Base-by-base conservation (phyloP, 805 yeast species). In the Nakazawaea anatomiae region DNA sequence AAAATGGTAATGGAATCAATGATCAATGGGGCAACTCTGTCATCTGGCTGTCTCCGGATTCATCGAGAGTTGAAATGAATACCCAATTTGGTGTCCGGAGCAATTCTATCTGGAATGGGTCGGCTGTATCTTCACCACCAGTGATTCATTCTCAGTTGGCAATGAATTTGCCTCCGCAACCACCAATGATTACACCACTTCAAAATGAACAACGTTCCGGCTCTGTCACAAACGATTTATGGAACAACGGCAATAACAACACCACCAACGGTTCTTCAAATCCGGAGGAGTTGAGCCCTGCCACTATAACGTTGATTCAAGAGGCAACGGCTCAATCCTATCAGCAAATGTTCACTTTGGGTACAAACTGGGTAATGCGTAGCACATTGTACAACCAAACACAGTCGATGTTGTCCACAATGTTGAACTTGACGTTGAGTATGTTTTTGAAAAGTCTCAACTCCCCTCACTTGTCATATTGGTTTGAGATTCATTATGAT, bases 401-500 rank as follows among this genome's bases (percentile, higher is more conserved):
- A 5, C 42, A 38, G 30, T n/a, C 8, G 18, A 9, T 46, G 27
- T 38, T 51, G 14, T 10, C 30, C 7, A 28, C 25, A 2, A 14
- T 42, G 35, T 25, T 42, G 11, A 46, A 38, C 40, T 43, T 51
- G 36, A 42, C 38, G 10, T 35, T 46, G 44, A 51, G 39, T 25
- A 28, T 39, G 47, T 45, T 51, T 44, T 43, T 51, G 47, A 46
- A 51, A 39, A 43, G 47, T 34, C 27, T 51, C 6, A 46, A 35
- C 14, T 27, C 44, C 28, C 47, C 50, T 10, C 38, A 40, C 30
- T 6, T 35, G 4, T 18, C 30, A 9, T 41, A 45, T 14, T 43
- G 44, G 47, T 51, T 51, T 39, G 53, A 51, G 28, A 12, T 51
- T 9, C 44, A 36, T 31, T 51, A 51, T 27, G 53, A 51, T 32